Base-by-base conservation (phyloP, 176 grass and related monocot species). In the Urochloa ruziziensis region DNA sequence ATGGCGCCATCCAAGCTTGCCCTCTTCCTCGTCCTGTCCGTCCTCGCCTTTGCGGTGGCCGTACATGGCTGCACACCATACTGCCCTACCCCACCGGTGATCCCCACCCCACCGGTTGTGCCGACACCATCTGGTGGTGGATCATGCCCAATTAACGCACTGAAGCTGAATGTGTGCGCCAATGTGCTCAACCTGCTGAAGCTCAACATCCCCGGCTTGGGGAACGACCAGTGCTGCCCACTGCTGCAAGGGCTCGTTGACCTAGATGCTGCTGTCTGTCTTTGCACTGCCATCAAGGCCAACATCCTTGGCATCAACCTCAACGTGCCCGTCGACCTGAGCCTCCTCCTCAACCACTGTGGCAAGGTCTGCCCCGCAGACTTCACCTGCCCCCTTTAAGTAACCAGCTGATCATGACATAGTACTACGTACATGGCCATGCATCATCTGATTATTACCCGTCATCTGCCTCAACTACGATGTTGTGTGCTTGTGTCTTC, bases 301-400 rank as follows among this genome's bases (percentile, higher is more conserved):
- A 67, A 67, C 77, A 3, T 80, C 58, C 73, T 96, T 6, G 94
- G 94, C n/a, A 82, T 96, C 76, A 59, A 65, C 13, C 32, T 97
- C 64, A 75, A 90, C 46, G 23, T 93, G 1, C 84, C 86, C 25
- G 7, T 93, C 75, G 86, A 91, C 75, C 89, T 93, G 30, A 25
- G 49, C 15, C 54, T 93, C 10, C 73, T 97, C 67, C 62, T 97
- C 83, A 90, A 97, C 82, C 75, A 81, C 76, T 97, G 94, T 40
- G 82, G 85, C 52, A 97, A 97, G 78, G 67, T 47, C 10, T 82
- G 74, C 39, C 94, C 91, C 1, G 32, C 86, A 4, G 84, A 86
- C 74, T 97, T 91, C 89, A 83, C 81, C 19, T 93, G 91, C 84
- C 61, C 92, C 18, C 2, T 59, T 10, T 27, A 12, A 59, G 56